Evolutionary conservation across 331 rosid genomes (phyloP).

Genomic region (Cucumis variabilis): DNA sequence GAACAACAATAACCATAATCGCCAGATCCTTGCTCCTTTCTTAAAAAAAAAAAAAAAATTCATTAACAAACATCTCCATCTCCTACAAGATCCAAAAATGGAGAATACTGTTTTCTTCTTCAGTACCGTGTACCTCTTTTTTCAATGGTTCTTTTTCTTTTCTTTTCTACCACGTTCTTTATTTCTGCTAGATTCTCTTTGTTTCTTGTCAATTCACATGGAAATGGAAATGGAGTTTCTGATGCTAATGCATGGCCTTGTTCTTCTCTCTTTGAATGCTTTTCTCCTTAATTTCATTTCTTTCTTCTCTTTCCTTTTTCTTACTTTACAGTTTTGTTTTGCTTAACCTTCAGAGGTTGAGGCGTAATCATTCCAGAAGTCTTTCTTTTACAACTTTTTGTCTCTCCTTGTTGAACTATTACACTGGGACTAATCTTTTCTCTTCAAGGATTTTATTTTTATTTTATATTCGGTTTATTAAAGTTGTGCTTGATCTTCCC

Average conservation of each 20-base stretch:
- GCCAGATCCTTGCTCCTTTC: not conserved
- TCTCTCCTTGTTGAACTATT: not conserved
- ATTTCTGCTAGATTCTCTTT: not conserved
- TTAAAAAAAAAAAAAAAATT: not conserved
- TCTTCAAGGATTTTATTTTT: not conserved
- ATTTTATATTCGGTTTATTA: not conserved
- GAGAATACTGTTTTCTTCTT: not conserved
- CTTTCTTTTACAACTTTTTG: not conserved
- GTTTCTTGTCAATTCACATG: not conserved
- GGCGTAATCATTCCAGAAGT: not conserved
- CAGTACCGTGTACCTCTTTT: not conserved
- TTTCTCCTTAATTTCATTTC: not conserved
- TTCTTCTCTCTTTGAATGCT: not conserved
- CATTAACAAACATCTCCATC: not conserved
- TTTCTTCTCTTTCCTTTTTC: conserved; percentile 6
- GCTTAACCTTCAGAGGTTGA: not conserved
- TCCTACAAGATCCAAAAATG: conserved; percentile 32
- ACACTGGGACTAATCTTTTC: not conserved
- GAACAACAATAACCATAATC: not conserved
- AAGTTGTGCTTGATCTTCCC: not conserved
- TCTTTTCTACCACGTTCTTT: not conserved
- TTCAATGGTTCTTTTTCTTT: not conserved
- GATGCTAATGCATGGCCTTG: not conserved
- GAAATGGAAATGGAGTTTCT: not conserved
- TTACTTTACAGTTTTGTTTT: not conserved